Conservation (phyloP, 2,329 filamentous ascomycete species). For the Dryadomyces quercus-mongolicae region DNA sequence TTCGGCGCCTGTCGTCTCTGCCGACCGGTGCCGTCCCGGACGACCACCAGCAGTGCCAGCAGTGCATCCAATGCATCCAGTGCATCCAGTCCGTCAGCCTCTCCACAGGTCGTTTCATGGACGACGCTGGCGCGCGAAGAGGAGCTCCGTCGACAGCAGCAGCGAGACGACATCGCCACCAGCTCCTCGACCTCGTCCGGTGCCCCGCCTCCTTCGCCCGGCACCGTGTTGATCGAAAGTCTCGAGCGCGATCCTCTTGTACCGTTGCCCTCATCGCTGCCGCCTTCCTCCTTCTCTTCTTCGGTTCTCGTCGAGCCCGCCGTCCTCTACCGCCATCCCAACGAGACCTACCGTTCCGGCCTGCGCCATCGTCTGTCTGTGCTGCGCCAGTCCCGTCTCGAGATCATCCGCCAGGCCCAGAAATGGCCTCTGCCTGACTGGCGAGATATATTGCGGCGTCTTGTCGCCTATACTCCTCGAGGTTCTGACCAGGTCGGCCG, state of each 20-base stretch:
- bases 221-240: conserved; percentile 13
- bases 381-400: conserved; percentile 24
- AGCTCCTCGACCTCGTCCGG: background rate
- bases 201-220: conserved; percentile 3
- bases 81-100: background rate
- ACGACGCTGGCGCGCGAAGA: conserved; percentile 1
- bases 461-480: conserved; percentile 24
- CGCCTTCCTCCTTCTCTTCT: background rate
- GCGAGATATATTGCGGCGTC: conserved; percentile 24
- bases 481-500: background rate
- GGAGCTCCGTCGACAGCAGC: background rate
- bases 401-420: conserved; percentile 20
- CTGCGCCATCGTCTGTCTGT: conserved; percentile 15
- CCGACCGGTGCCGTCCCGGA: background rate
- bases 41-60: background rate
- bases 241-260: conserved; percentile 13
- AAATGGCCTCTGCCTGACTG: conserved; percentile 23
- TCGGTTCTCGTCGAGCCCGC: conserved; percentile 19
- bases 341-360: conserved; percentile 13
- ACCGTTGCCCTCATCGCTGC: conserved; percentile 2
- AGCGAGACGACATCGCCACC: background rate
- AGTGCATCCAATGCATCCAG: too few species aligned
- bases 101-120: conserved; percentile 3
- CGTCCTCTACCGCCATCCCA: conserved; percentile 11
- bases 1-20: background rate